Evolutionary conservation across 208 protist species (phyloP).

Genomic region (Acanthamoeba comandoni): DNA sequence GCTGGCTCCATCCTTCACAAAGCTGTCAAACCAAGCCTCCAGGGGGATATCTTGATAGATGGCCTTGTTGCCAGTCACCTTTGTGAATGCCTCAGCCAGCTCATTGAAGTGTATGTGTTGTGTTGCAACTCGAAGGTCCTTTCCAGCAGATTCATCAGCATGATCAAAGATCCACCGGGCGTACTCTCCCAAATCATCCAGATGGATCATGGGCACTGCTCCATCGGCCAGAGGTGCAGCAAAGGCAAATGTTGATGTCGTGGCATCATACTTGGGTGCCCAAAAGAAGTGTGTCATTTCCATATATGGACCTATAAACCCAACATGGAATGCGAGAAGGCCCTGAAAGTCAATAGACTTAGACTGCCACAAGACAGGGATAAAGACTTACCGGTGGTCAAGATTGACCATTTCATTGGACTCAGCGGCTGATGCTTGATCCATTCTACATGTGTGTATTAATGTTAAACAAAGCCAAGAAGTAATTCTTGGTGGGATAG

Average conservation of each 20-base stretch:
- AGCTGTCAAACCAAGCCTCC: not conserved
- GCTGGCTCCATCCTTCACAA: not conserved
- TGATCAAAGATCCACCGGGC: conserved; percentile 28
- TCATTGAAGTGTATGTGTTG: not conserved
- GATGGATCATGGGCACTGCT: conserved; percentile 45
- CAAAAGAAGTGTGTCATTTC: conserved; percentile 67
- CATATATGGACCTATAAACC: conserved; percentile 23
- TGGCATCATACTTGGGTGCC: not conserved
- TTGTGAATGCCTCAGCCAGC: not conserved
- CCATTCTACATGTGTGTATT: not conserved
- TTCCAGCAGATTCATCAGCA: not conserved
- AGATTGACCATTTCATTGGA: conserved; percentile 44
- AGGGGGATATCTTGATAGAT: conserved; percentile 6
- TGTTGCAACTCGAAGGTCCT: conserved; percentile 14
- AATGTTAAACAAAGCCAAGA: not conserved
- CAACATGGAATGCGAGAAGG: not conserved
- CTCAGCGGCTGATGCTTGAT: conserved; percentile 7
- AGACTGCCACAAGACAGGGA: not conserved
- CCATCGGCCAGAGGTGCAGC: not conserved
- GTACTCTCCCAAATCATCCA: conserved; percentile 32
- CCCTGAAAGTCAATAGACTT: no score
- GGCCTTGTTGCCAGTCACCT: not conserved
- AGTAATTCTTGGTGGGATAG: not conserved
- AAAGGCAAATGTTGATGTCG: not conserved
- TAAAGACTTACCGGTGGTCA: not conserved